Evolutionary conservation across 2,329 filamentous ascomycete genomes (phyloP), one percentile per base, ranked within the genome.

Genomic region (Ophiostoma populinum): DNA sequence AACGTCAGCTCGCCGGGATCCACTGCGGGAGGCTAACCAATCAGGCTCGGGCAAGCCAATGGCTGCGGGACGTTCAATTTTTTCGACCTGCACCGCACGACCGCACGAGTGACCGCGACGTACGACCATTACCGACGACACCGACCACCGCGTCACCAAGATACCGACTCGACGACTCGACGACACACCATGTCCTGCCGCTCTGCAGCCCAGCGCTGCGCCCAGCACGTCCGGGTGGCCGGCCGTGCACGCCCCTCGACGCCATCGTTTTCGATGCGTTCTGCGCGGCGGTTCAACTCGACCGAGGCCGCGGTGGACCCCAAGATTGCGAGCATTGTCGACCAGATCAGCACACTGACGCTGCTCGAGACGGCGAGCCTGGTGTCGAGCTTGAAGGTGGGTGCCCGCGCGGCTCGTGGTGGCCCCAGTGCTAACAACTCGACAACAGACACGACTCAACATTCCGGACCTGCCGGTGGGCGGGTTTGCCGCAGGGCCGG

Each of bases 301-400:
- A 86, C 83, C 48, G 80, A 86, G 49, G 74, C 72, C 37, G 74
- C 72, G 38, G 58, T 64, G 42, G 92, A 81, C 61, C 85, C 90
- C 43, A 98, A 98, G 71, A 93, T 99, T 51, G 60, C 76, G 48
- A 73, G 71, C 40, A 98, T 99, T 52, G 90, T 99, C 52, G 86
- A 98, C 57, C 86, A 98, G 62, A 98, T 99, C 59, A 92, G 87
- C 62, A 77, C 90, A 71, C 78, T 99, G 70, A 98, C 86, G 29
- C 69, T 99, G 40, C 64, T 99, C 50, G 92, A 99, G 70, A 98
- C 90, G 25, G 87, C 92, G 39, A 90, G 95, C 55, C 67, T 99
- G 41, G 90, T 99, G 36, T 75, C 86, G 36, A 83, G 75, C 59
- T 66, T 99, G 55, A 99, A 98, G 80, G 90, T 95, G 61, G 35